Percentiles rank a stretch among this genome's conserved stretches.
phyloP scores from a whole-genome alignment of 2,329 filamentous ascomycete species.

The Fusarium sulawesiense region DNA sequence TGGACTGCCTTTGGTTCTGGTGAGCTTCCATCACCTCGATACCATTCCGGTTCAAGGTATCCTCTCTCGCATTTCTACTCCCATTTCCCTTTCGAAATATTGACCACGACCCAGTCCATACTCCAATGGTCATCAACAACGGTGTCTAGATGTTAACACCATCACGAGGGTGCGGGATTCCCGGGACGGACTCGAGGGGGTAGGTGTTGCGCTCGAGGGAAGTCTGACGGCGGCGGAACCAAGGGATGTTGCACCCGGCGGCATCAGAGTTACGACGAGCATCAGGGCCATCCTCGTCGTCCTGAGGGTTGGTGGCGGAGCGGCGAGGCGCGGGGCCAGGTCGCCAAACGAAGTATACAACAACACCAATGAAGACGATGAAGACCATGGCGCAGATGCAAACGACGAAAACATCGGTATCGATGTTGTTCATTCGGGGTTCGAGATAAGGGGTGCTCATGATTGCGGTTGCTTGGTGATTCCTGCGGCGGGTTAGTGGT shows the following conservation, averaged over 20 bases:
- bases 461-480: not conserved
- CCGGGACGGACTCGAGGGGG: not conserved
- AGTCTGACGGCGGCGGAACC: not conserved
- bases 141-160: not conserved
- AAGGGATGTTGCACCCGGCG: not conserved
- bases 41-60: not conserved
- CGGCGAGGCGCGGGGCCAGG: not conserved
- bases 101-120: not conserved
- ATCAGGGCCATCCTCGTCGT: not conserved
- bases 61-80: too few species aligned
- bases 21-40: not conserved
- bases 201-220: not conserved
- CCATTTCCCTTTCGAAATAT: not conserved
- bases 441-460: not conserved
- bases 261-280: not conserved
- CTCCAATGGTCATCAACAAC: not conserved
- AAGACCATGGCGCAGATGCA: not conserved
- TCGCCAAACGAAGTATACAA: not conserved
- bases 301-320: too few species aligned
- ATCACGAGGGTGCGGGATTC: not conserved
- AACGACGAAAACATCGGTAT: not conserved
- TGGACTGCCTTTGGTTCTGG: not conserved
- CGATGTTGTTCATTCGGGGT: not conserved
- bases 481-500: constrained; percentile 7
- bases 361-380: not conserved